Evolutionary conservation across 805 yeast species (phyloP), one percentile per base, ranked within the genome.

Genomic region (Sporopachydermia lactativora): DNA sequence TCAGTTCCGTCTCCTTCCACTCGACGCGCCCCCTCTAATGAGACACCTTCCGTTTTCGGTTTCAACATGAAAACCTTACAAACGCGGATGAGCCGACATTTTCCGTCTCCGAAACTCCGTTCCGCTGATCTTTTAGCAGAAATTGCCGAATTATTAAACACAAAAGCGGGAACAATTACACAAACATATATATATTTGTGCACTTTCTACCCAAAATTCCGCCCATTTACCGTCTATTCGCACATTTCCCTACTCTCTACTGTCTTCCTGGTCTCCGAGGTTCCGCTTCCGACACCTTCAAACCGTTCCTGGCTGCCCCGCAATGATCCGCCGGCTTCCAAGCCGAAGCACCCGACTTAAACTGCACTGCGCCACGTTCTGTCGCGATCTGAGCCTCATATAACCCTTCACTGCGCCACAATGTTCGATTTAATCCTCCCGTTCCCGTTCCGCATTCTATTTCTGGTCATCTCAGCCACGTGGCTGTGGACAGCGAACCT

Each of bases 401-500:
- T 17, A 49, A 42, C 34, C 53, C 44, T 31, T 37, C 46, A 13
- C 45, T 43, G n/a, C 39, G 42, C 13, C 42, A 49, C 4, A 35
- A 14, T 38, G 18, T 14, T 16, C 6, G 39, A 34, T 5, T 13
- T 8, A 8, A 6, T 38, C 5, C 38, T 36, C 11, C 14, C 34
- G 18, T 17, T 36, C 17, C 39, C 39, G 6, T 36, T 17, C 14
- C 5, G 78, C 37, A 65, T 75, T 37, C 56, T 75, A 13, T 48
- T 71, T 3, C 56, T 75, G 14, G 45, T 76, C 2, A 63, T 71
- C 43, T 39, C 66, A 3, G 81, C 79, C 3, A 51, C 68, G 3
- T 64, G 71, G 55, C 52, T 75, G 17, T 78, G 83, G 83, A 64
- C 60, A 37, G 41, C 61, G 36, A 65, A 72, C 40, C 58, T 73